Base-by-base conservation (phyloP, 805 yeast species). In the Millerago galiae region DNA sequence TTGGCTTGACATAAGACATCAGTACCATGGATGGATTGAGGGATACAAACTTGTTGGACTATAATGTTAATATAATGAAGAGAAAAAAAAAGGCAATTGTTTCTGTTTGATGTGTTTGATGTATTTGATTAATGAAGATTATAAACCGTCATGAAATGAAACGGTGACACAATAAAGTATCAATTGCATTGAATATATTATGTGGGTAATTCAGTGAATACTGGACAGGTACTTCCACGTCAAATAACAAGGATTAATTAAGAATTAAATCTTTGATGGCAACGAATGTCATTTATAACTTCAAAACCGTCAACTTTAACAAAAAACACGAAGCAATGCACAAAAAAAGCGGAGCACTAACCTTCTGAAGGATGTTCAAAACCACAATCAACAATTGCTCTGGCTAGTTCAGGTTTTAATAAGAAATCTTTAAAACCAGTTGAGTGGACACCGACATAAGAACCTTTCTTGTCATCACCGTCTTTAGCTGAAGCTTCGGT, bases 351-450 rank as follows among this genome's bases (percentile, higher is more conserved):
- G 3, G 17, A 6, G 27, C 31, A 82, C 93, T 77, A 71, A 85
- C 93, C 95, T 83, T 91, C 99, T 53, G 96, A 88, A 53, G 99
- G 99, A 73, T 91, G 99, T 74, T 91, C 99, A 65, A 91, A 91
- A 75, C 99, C 99, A 75, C 97, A 89, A 70, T 91, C 99, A 54
- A 90, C 95, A 63, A 91, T 91, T 52, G 99, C 99, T 71, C 99
- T 84, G 60, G 91, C 76, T 55, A 91, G 77, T 72, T 93, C 99
- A 27, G 98, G 97, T 72, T 93, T 93, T 68, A 91, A 77, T 61
- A 93, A 72, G 70, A 91, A 91, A 71, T 93, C 99, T 70, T 95
- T 87, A 81, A 93, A 91, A 65, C 97, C 97, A 51, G 98, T 91
- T 52, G 98, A 91, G 68, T 93, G 98, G 58, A 89, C 86, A 61